A percentile compares a stretch with the other conserved stretches of the same genome.
These are phyloP conservation scores for Solanum hybrid DNA, from an alignment of 305 asterid species.

Conservation along the genomic window DNA sequence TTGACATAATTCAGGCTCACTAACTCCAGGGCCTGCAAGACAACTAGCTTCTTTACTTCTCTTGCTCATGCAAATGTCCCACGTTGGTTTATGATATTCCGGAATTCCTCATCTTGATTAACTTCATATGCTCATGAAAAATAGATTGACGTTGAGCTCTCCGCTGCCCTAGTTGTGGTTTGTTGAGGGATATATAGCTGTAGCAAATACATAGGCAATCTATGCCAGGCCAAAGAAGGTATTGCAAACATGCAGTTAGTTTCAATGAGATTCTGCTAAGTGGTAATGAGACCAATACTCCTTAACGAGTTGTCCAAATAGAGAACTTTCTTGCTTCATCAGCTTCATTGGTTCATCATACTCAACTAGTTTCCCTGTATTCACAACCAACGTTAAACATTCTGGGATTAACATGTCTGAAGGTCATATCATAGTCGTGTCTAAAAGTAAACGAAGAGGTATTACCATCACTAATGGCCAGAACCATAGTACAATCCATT, in stretches of 20 bases:
- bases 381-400: neutral
- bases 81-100: neutral
- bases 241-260: neutral
- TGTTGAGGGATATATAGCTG: neutral
- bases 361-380: constrained; percentile 68
- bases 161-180: neutral
- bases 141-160: neutral
- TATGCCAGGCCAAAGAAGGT: neutral
- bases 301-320: constrained; percentile 70
- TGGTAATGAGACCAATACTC: constrained; percentile 77
- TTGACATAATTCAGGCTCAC: neutral
- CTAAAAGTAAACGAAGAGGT: neutral
- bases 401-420: neutral
- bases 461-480: constrained; percentile 81
- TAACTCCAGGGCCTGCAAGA: neutral
- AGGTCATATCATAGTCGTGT: neutral
- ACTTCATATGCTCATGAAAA: neutral
- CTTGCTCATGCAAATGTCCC: neutral
- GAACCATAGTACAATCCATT: constrained; percentile 89
- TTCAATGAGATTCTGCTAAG: constrained; percentile 32
- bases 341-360: constrained; percentile 73
- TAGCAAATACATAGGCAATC: neutral
- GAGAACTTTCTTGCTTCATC: constrained; percentile 61
- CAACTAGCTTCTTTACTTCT: neutral
- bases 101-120: neutral